These are phyloP conservation scores for Tinospora cordifolia DNA, from an alignment of 164 flowering plant species.

Conservation along the genomic window DNA sequence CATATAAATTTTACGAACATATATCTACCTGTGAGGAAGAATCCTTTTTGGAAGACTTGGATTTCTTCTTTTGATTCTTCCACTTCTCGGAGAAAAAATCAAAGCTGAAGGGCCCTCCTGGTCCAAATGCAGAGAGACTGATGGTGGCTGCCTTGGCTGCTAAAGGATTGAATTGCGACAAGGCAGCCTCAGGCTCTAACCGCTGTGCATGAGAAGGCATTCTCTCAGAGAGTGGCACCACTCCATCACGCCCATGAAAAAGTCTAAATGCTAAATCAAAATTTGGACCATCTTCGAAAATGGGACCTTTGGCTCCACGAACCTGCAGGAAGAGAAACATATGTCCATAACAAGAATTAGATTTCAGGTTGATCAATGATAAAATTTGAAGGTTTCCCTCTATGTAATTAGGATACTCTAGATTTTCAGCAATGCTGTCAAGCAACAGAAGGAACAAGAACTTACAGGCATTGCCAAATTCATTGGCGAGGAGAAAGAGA, in stretches of 20 bases:
- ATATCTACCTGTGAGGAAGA: constrained; percentile 43
- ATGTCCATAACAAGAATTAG: too few species aligned
- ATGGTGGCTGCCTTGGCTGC: constrained; percentile 97
- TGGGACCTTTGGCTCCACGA: constrained; percentile 15
- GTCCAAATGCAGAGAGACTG: constrained; percentile 86
- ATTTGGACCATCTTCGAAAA: constrained; percentile 17
- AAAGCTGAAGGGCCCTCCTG: constrained; percentile 30
- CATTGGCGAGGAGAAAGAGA: constrained; percentile 59
- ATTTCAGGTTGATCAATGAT: not conserved
- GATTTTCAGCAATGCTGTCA: not conserved
- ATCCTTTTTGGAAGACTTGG: constrained; percentile 49
- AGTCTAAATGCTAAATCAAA: constrained; percentile 83
- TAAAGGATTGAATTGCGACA: constrained; percentile 73
- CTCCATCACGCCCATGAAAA: constrained; percentile 93
- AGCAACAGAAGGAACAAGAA: constrained; percentile 7
- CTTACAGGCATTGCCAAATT: constrained; percentile 66
- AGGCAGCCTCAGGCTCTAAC: constrained; percentile 25
- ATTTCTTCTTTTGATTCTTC: constrained; percentile 54
- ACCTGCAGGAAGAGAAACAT: constrained; percentile 6
- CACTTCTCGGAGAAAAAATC: constrained; percentile 39
- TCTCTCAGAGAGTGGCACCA: constrained; percentile 84
- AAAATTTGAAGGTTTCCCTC: not conserved
- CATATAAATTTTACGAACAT: not conserved
- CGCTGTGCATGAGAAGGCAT: constrained; percentile 26
- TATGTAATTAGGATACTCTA: not conserved